A percentile compares a stretch with the other conserved stretches of the same genome.
phyloP scores from a whole-genome alignment of 345 rosid genomes.

The Eucalyptus grandis region DNA sequence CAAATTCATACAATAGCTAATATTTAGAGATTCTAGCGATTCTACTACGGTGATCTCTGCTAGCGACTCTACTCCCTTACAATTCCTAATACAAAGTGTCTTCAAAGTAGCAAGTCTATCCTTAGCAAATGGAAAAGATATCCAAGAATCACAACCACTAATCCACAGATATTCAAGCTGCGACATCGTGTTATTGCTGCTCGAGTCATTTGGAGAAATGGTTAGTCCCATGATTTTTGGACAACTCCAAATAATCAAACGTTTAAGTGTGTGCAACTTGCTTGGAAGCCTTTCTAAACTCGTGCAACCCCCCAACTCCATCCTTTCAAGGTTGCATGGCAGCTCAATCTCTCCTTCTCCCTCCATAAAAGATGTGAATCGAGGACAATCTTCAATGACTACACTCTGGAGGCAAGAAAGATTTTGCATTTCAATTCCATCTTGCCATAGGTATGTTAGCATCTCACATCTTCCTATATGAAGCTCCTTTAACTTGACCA shows the following conservation, averaged over 20 bases:
- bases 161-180: fast-evolving
- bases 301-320: fast-evolving
- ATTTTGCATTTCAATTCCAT: fast-evolving
- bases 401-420: fast-evolving
- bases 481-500: not conserved
- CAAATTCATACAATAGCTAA: fast-evolving
- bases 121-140: fast-evolving
- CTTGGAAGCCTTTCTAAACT: not conserved
- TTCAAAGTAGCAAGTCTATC: fast-evolving
- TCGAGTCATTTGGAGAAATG: fast-evolving
- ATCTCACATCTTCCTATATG: fast-evolving
- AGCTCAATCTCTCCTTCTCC: not conserved
- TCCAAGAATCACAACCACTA: fast-evolving
- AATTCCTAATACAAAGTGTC: fast-evolving
- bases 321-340: fast-evolving
- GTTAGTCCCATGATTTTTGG: not conserved
- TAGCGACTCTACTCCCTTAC: fast-evolving
- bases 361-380: fast-evolving
- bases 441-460: not conserved
- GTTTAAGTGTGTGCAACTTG: fast-evolving
- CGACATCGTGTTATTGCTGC: fast-evolving
- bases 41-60: fast-evolving
- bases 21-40: fast-evolving
- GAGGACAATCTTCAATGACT: not conserved
- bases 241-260: fast-evolving